Evolutionary conservation across 2,329 filamentous ascomycete genomes (phyloP), one percentile per base, ranked within the genome.

Genomic region (Dothidotthia symphoricarpi): DNA sequence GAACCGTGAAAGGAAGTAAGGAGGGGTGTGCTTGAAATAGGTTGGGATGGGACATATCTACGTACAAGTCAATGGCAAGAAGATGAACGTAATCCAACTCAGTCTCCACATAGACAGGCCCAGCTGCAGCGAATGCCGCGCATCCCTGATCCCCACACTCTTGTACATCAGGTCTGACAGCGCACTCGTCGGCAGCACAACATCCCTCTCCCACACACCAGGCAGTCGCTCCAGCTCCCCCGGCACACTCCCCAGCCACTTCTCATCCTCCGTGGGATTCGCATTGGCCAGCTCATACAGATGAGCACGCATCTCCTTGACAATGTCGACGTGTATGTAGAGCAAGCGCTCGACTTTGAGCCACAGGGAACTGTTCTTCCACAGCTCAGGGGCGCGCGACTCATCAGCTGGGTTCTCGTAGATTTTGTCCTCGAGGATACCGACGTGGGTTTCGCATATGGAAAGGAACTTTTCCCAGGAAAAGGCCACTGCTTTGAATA

Each of bases 1-100:
- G n/a, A n/a, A n/a, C n/a, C n/a, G n/a, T n/a, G n/a, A n/a, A n/a
- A n/a, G n/a, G n/a, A n/a, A n/a, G n/a, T n/a, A n/a, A n/a, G n/a
- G n/a, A n/a, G n/a, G n/a, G n/a, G n/a, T n/a, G n/a, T n/a, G n/a
- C n/a, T n/a, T n/a, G n/a, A n/a, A n/a, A n/a, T n/a, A n/a, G n/a
- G n/a, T n/a, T n/a, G n/a, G n/a, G n/a, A n/a, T n/a, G n/a, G n/a
- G n/a, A n/a, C n/a, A n/a, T n/a, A n/a, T n/a, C n/a, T n/a, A n/a
- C n/a, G n/a, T n/a, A n/a, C n/a, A 76, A 1, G 74, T 77, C 8
- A 77, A 57, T 0, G 75, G 78, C 59, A 87, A 81, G 56, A 88
- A 74, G 62, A 91, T 90, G 61, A 90, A 86, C 34, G 84, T 86
- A 12, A 83, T 85, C 34, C 81, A 82, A 30, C 80, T 77, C 12